Base-by-base conservation (phyloP, 495 filamentous ascomycete species). In the Xylaria longipes region DNA sequence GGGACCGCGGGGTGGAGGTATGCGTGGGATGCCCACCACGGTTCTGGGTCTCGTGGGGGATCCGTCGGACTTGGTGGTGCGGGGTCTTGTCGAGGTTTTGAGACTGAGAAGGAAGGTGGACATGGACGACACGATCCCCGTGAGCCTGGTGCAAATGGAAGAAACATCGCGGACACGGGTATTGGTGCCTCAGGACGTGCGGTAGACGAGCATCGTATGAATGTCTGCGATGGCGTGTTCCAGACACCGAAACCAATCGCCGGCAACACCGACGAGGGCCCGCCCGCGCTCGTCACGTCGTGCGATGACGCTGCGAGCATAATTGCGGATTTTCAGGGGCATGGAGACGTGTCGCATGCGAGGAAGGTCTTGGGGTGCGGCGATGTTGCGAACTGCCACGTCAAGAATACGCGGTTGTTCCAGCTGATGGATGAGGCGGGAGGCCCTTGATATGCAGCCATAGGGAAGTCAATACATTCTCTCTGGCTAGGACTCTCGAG, bases 301-400 rank as follows among this genome's bases (percentile, higher is more conserved):
- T 79, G 77, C 46, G 72, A 74, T n/a, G 71, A 56, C 8, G 77
- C 77, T 0, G 77, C 77, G 27, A 45, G n/a, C 43, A 79, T 79
- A 27, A 68, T 79, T 52, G 71, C 70, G 25, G 64, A 57, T 9
- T 58, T 79, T 29, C 60, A 72, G 35, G 73, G 75, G 4, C 61
- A 74, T 31, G 68, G 41, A 8, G 76, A 78, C n/a, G 41, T 52
- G 4, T 39, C 37, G 50, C 41, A 33, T 15, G 71, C 61, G 6
- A 50, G 65, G 33, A 29, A 9, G 5, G 73, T 50, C 27, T n/a
- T 78, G 65, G 71, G 75, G 12, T 77, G 76, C 35, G 33, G 48
- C 12, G 71, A 70, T 27, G 58, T 35, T 12, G 22, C 45, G 68
- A 37, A 56, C 5, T 78, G 76, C 50, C 56, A 72, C 17, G 76